Percentiles rank a stretch among this genome's conserved stretches.
Conservation (phyloP, 352 stramenopile species). For the Phytophthora lateralis region DNA sequence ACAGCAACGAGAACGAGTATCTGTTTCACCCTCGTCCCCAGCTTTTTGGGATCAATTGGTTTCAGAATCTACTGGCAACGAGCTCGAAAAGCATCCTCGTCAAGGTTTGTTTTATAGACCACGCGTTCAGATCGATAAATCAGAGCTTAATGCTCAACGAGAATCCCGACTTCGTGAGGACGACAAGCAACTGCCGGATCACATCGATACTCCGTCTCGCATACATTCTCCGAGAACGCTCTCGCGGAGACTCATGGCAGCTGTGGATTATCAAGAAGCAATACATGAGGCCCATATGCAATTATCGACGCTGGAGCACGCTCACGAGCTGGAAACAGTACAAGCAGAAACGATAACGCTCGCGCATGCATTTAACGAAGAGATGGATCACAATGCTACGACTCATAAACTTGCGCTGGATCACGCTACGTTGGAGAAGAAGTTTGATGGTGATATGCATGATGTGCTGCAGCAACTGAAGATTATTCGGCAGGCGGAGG, state of each 20-base stretch:
- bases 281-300: constrained; percentile 70
- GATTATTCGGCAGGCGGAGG: constrained; percentile 38
- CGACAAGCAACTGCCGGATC: constrained; percentile 8
- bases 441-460: constrained; percentile 58
- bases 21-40: constrained; percentile 23
- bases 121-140: constrained; percentile 33
- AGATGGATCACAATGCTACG: constrained; percentile 55
- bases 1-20: background rate
- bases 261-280: constrained; percentile 72
- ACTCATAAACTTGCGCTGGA: constrained; percentile 58
- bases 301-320: constrained; percentile 61
- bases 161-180: constrained; percentile 21
- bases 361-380: constrained; percentile 68
- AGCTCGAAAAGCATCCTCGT: background rate
- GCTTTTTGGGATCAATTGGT: constrained; percentile 41
- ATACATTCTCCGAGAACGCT: constrained; percentile 57
- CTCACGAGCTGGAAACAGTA: constrained; percentile 52
- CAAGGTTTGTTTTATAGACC: background rate
- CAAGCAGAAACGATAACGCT: constrained; percentile 59
- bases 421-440: constrained; percentile 47
- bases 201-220: constrained; percentile 25
- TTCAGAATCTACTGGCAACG: constrained; percentile 6
- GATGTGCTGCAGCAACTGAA: constrained; percentile 50
- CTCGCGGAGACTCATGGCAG: constrained; percentile 53
- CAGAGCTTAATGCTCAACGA: constrained; percentile 27